A percentile compares a stretch with the other conserved stretches of the same genome.
phyloP scores from a whole-genome alignment of 2,329 filamentous ascomycete genomes.

The Ophiostoma piceae region DNA sequence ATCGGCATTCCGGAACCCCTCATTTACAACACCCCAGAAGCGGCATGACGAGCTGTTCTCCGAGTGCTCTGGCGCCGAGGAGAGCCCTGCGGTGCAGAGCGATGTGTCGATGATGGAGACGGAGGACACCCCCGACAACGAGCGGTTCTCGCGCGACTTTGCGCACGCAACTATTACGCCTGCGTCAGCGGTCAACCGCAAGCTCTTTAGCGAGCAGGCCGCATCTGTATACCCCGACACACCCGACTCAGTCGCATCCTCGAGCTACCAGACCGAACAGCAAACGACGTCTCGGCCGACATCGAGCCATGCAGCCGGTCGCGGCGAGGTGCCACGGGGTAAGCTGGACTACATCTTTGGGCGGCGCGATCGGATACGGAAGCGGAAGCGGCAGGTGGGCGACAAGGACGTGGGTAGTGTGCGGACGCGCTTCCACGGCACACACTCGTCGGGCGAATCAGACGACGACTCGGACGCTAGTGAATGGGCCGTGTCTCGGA shows the following conservation, averaged over 20 bases:
- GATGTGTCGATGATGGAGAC: slow-evolving; percentile 52
- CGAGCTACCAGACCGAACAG: background rate
- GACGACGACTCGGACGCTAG: slow-evolving; percentile 31
- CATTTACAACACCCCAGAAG: slow-evolving; percentile 59
- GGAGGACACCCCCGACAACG: slow-evolving; percentile 49
- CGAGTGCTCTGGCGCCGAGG: slow-evolving; percentile 54
- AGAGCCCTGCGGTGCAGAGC: slow-evolving; percentile 52
- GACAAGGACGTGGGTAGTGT: slow-evolving; percentile 51
- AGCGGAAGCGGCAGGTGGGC: slow-evolving; percentile 48
- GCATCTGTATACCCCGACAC: slow-evolving; percentile 6
- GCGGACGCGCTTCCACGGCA: slow-evolving; percentile 42
- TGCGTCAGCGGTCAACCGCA: slow-evolving; percentile 36
- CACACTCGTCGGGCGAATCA: slow-evolving; percentile 47
- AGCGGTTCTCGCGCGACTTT: slow-evolving; percentile 40
- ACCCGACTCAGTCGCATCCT: background rate
- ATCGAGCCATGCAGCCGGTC: slow-evolving; percentile 48
- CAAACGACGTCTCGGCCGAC: slow-evolving; percentile 11
- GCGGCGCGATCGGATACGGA: slow-evolving; percentile 46
- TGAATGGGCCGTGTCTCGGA: slow-evolving; percentile 20
- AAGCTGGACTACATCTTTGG: slow-evolving; percentile 37
- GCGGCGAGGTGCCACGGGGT: slow-evolving; percentile 57
- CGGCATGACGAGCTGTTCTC: slow-evolving; percentile 51
- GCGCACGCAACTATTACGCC: slow-evolving; percentile 45
- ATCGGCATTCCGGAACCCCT: slow-evolving; percentile 56
- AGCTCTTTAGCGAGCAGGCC: slow-evolving; percentile 22